Base-by-base conservation (phyloP, 192 early-diverging fungal genomes). In the Phlyctochytrium planicorne region DNA sequence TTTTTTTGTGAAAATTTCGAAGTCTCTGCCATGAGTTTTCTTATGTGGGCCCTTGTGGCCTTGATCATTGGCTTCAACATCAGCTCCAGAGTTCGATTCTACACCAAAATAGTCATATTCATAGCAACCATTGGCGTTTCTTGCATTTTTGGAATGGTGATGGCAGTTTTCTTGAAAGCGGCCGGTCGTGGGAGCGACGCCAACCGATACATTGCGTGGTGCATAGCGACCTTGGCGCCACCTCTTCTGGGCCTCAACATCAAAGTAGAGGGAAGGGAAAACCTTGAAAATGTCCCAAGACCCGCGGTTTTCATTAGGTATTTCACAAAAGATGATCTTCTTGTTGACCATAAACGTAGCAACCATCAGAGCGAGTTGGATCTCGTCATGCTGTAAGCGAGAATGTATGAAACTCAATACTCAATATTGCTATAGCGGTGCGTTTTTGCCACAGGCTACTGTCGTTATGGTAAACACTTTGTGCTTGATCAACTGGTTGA, bases 311-410 rank as follows among this genome's bases (percentile, higher is more conserved):
- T 86, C 32, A 82, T 94, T n/a, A 20, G 55, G 55, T 57, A 20
- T 57, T 6, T 14, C 40, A 14, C 6, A 14, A 6, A 20, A 47
- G 40, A 6, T 20, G 40, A 47, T 47, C n/a, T n/a, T n/a, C n/a
- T n/a, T n/a, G n/a, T n/a, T n/a, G n/a, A 50, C 40, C 12, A 50
- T 24, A 57, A 12, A 25, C 25, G 10, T 20, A 63, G 63, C 36
- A 96, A 96, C 75, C 94, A 96, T 73, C 94, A 96, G 68, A 87
- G 84, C 57, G 81, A 85, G 33, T 71, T 94, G 67, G 94, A 96
- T 75, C 71, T 91, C 29, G 31, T 75, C 4, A 29, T 66, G n/a
- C 69, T 80, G 78, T 80, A 20, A 29, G 61, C 20, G 32, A 55
- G n/a, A n/a, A 27, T 2, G 65, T 62, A 24, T n/a, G 23, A 16